A percentile compares a stretch with the other conserved stretches of the same genome.
Evolutionary conservation across 257 asterid species (phyloP).

Genomic region (Paraleonurus japonicus): DNA sequence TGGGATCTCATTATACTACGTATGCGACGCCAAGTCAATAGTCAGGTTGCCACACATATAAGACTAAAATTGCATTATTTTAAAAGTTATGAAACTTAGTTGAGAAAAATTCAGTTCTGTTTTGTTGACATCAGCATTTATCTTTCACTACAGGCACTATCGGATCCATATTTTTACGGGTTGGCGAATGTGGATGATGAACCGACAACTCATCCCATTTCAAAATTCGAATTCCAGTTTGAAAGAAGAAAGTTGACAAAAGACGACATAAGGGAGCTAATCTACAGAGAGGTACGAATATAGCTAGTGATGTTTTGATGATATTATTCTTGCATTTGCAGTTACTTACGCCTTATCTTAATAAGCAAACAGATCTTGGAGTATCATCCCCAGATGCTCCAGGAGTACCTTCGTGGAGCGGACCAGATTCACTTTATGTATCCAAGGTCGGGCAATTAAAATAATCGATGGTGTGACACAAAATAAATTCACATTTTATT

Average conservation of each 20-base stretch:
- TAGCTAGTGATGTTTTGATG: conserved; percentile 21
- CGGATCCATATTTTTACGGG: conserved; percentile 82
- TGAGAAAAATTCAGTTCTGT: no score
- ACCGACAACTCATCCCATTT: conserved; percentile 74
- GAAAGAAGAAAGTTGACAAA: conserved; percentile 73
- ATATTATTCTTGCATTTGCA: conserved; percentile 26
- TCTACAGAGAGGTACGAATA: conserved; percentile 80
- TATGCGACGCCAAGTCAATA: no score
- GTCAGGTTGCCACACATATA: no score
- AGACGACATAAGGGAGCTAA: conserved; percentile 82
- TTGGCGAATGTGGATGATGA: conserved; percentile 89
- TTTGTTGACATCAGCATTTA: conserved; percentile 16
- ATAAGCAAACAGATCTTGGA: conserved; percentile 86
- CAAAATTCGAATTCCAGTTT: conserved; percentile 88
- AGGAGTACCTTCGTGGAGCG: conserved; percentile 86
- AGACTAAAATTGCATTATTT: no score
- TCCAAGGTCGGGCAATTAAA: conserved; percentile 76
- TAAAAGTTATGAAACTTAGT: no score
- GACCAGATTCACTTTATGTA: conserved; percentile 95
- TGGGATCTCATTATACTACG: no score
- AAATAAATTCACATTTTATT: background rate
- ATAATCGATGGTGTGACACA: conserved; percentile 21
- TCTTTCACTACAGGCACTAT: conserved; percentile 59
- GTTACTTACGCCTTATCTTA: conserved; percentile 44
- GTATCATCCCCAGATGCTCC: conserved; percentile 99